These are phyloP conservation scores for Naganishia kalamii DNA, from an alignment of 768 basidiomycete genomes.

Conservation along the genomic window DNA sequence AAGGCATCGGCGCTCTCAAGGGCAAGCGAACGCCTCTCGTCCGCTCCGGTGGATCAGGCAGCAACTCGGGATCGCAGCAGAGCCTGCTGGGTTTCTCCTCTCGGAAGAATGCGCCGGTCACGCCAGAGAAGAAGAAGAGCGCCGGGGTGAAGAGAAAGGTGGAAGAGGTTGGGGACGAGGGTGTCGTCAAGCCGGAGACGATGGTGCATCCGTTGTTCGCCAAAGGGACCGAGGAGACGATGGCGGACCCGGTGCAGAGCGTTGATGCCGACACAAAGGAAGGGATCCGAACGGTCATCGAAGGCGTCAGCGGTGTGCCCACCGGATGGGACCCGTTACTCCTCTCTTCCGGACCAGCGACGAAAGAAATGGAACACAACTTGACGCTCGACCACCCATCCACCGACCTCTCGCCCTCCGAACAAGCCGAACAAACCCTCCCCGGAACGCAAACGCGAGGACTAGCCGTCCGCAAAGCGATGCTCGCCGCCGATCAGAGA, in stretches of 20 bases:
- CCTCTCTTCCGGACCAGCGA: neutral
- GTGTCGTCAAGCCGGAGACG: too few relatives aligned
- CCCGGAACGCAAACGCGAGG: neutral
- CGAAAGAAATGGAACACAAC: conserved; percentile 17
- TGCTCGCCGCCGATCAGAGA: neutral
- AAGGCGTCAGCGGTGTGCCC: conserved; percentile 6
- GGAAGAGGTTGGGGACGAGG: neutral
- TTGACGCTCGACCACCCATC: neutral
- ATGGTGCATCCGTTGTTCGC: too few relatives aligned
- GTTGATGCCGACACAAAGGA: too few relatives aligned
- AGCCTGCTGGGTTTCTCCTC: conserved; percentile 3
- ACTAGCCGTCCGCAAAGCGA: conserved; percentile 2
- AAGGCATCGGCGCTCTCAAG: neutral
- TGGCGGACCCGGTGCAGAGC: too few relatives aligned
- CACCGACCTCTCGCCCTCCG: neutral
- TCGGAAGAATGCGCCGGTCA: neutral
- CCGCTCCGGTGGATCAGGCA: neutral
- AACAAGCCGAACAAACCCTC: neutral
- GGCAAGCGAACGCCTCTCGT: neutral
- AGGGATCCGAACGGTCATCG: neutral
- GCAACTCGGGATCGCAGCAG: neutral
- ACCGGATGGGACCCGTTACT: neutral
- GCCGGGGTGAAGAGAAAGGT: neutral
- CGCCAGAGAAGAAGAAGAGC: conserved; percentile 7
- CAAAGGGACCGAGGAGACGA: too few relatives aligned